Evolutionary conservation across 345 rosid species (phyloP).

Genomic region (Physaria fendleri): DNA sequence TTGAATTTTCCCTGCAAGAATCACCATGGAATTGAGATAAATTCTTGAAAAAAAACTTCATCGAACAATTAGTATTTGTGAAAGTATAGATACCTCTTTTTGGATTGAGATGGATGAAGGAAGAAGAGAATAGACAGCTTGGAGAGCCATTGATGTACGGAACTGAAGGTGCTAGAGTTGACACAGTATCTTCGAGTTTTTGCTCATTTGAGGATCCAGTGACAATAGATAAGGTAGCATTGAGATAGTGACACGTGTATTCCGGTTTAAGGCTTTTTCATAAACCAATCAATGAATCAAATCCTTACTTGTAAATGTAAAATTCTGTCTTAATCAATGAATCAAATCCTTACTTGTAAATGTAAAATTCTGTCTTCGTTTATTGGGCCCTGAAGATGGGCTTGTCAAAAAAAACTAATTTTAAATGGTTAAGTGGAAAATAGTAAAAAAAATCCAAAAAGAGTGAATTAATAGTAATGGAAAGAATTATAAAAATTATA

Average conservation of each 20-base stretch:
- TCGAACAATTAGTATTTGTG: background rate
- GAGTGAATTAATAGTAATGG: no score
- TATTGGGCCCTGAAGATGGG: constrained; percentile 23
- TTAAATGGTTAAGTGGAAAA: no score
- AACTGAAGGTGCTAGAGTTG: constrained; percentile 12
- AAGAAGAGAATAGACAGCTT: constrained; percentile 60
- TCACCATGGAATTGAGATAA: background rate
- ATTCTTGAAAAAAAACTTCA: background rate
- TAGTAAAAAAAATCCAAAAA: no score
- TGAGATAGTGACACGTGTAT: constrained; percentile 20
- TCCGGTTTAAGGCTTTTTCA: background rate
- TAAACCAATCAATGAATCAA: constrained; percentile 72
- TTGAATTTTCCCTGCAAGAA: constrained; percentile 50
- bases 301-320: no score
- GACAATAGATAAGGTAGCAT: constrained; percentile 23
- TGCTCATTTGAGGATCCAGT: background rate
- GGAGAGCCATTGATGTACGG: constrained; percentile 57
- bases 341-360: no score
- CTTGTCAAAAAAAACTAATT: no score
- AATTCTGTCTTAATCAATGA: no score
- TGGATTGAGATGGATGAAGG: constrained; percentile 48
- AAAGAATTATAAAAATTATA: no score
- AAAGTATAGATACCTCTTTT: constrained; percentile 60
- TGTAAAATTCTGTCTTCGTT: background rate
- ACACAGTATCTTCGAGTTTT: background rate